These are phyloP conservation scores for Colletotrichum graminicola DNA, from an alignment of 2,329 filamentous ascomycete species.

Conservation along the genomic window DNA sequence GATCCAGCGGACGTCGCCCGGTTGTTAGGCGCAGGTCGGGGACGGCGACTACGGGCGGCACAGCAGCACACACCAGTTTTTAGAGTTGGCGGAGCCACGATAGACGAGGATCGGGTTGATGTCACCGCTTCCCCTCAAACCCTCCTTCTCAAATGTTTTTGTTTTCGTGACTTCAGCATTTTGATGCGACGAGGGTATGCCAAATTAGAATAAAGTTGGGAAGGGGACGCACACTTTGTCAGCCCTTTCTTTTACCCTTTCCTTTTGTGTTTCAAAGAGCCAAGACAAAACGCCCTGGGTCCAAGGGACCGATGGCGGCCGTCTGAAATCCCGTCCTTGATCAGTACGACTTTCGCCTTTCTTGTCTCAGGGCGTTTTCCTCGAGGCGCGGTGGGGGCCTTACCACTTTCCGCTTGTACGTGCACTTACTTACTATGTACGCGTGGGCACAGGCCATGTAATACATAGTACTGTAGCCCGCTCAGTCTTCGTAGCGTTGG, in stretches of 20 bases:
- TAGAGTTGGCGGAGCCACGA: conserved; percentile 29
- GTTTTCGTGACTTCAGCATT: background rate
- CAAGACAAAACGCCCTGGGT: conserved; percentile 39
- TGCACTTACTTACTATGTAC: background rate
- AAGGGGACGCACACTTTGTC: conserved; percentile 3
- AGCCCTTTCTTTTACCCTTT: conserved; percentile 19
- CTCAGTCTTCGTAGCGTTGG: conserved; percentile 16
- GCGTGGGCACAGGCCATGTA: too few species aligned
- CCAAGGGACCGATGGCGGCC: conserved; percentile 26
- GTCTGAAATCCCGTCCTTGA: conserved; percentile 25
- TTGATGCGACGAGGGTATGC: background rate
- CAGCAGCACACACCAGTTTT: background rate
- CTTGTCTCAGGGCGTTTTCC: conserved; percentile 29
- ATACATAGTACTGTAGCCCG: background rate
- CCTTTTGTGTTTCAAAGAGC: conserved; percentile 33
- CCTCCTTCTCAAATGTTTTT: background rate
- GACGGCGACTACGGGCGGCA: background rate
- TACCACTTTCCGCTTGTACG: conserved; percentile 13
- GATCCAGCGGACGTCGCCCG: background rate
- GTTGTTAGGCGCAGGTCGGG: background rate
- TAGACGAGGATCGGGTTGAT: conserved; percentile 6
- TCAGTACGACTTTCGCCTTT: conserved; percentile 13
- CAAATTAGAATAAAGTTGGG: background rate
- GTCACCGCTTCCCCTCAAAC: conserved; percentile 21
- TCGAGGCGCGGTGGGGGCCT: conserved; percentile 13